Evolutionary conservation across 257 asterid species (phyloP).

Genomic region (Cruciata laevipes): DNA sequence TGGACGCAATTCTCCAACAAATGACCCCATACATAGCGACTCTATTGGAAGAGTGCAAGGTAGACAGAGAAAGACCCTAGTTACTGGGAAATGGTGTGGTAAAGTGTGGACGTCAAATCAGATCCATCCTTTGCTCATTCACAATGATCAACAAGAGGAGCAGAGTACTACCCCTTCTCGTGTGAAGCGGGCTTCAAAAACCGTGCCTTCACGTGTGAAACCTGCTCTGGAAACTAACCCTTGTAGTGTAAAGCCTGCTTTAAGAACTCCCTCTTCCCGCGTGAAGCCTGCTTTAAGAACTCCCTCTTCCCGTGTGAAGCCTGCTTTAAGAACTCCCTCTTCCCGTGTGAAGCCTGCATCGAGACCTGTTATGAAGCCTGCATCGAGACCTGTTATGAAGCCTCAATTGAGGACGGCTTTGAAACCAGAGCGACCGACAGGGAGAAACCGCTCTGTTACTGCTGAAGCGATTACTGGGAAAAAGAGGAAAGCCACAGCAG

Average conservation of each 20-base stretch:
- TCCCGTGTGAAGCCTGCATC: conserved; percentile 22
- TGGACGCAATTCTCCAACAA: conserved; percentile 53
- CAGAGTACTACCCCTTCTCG: conserved; percentile 20
- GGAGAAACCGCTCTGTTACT: conserved; percentile 22
- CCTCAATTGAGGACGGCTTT: conserved; percentile 13
- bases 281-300: conserved; percentile 22
- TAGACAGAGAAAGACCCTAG: conserved; percentile 61
- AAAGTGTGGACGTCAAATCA: conserved; percentile 96
- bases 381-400: background rate
- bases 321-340: conserved; percentile 17
- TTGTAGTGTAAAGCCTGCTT: conserved; percentile 28
- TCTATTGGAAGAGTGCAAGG: conserved; percentile 36
- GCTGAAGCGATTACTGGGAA: conserved; percentile 28
- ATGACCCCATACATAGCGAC: conserved; percentile 27
- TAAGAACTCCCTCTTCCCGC: conserved; percentile 7
- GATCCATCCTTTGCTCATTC: conserved; percentile 71
- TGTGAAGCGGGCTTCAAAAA: conserved; percentile 18
- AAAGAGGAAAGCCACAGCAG: conserved; percentile 43
- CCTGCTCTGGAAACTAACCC: conserved; percentile 13
- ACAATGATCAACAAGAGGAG: conserved; percentile 39
- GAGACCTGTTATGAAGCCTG: background rate
- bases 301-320: conserved; percentile 23
- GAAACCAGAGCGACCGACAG: conserved; percentile 40
- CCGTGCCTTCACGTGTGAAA: conserved; percentile 23
- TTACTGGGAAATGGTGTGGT: conserved; percentile 99